Evolutionary conservation across 345 rosid species (phyloP), one percentile per base, ranked within the genome.

Genomic region (Brassica rapa): DNA sequence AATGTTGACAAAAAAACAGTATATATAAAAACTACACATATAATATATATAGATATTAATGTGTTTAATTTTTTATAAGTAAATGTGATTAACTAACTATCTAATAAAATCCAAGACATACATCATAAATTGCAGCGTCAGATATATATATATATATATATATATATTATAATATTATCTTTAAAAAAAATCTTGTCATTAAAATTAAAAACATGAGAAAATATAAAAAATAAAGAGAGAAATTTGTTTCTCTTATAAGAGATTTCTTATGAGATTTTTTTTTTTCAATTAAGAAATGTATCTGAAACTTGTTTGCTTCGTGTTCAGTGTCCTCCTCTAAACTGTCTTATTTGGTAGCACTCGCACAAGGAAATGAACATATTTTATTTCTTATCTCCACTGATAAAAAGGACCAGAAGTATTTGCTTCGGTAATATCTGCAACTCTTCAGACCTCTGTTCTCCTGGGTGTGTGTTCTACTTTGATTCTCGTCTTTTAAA

Each of bases 391-490:
- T 5, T n/a, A 0, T 51, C 21, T 51, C 56, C 56, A 51, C 8
- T 51, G 56, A 49, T 51, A 5, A 51, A 35, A 51, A 51, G 56
- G 56, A 51, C 56, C 60, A 55, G 60, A 55, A 1, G 60, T 4
- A 16, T 19, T 33, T n/a, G 27, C 51, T 65, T 35, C 24, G 68
- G 51, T 64, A 7, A 6, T 6, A 51, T 66, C 72, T 53, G 19
- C 6, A 65, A 55, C 8, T 68, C 73, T 30, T 61, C 62, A 16
- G 37, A 61, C 62, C 37, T 43, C 80, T 43, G 8, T 61, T 49
- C 69, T 15, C 16, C 6, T 37, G 32, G 80, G 74, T 68, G 46
- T 30, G 69, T 76, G 14, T 30, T 68, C 66, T 57, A 55, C 9
- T 66, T 0, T 5, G 41, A 14, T 55, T 55, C 66, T 39, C 29